Evolutionary conservation across 140 eudicot genomes (phyloP).

Genomic region (Oenanthe javanica): DNA sequence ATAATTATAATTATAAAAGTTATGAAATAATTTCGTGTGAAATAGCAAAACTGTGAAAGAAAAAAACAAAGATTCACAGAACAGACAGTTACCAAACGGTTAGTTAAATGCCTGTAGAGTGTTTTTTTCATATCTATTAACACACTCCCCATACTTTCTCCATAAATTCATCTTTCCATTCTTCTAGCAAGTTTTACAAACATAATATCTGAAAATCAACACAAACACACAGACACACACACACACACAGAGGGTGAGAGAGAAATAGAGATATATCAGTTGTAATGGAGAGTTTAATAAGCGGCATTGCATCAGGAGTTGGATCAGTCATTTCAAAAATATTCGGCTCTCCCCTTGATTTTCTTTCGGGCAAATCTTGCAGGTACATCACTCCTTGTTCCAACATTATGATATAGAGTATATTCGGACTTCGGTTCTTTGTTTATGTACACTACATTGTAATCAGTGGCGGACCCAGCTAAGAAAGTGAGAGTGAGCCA

Average conservation of each 20-base stretch:
- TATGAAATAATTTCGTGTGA: too few species aligned
- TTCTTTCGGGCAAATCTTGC: slow-evolving; percentile 12
- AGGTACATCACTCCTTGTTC: neutral
- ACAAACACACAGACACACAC: neutral
- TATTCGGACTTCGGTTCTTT: too few species aligned
- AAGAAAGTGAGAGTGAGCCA: too few species aligned
- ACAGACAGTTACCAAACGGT: neutral
- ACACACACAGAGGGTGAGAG: neutral
- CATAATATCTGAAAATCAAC: neutral
- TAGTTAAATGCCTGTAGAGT: neutral
- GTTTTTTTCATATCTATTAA: neutral
- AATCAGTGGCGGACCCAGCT: neutral
- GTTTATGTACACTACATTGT: neutral
- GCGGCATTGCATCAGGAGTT: neutral
- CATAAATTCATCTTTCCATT: neutral
- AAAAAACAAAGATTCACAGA: too few species aligned
- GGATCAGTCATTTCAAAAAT: slow-evolving; percentile 1
- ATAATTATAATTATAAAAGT: too few species aligned
- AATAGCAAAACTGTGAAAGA: too few species aligned
- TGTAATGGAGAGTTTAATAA: neutral
- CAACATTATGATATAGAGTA: neutral
- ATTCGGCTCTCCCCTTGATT: slow-evolving; percentile 11
- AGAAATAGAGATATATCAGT: neutral
- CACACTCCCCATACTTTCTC: neutral
- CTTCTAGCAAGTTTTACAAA: neutral